phyloP scores from a whole-genome alignment of 1,139 yeast genomes.

The Geotrichum bryndzae region DNA sequence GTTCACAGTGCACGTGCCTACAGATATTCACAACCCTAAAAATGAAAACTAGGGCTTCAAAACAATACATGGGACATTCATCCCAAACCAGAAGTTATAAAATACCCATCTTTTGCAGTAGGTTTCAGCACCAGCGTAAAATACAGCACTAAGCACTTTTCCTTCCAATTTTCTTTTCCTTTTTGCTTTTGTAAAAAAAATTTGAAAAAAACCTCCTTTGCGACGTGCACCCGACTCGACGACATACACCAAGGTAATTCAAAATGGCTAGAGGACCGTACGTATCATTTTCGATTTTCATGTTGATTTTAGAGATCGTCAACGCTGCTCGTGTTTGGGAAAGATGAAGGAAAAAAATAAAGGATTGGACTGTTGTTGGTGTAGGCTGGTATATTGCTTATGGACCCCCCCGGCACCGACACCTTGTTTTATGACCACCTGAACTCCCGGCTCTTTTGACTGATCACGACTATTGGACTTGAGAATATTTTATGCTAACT shows the following conservation, averaged over 20 bases:
- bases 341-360: neutral
- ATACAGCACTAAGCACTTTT: neutral
- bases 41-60: neutral
- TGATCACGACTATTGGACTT: neutral
- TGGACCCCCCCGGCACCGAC: neutral
- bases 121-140: neutral
- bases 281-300: slow-evolving; percentile 35
- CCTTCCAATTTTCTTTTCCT: slow-evolving; percentile 5
- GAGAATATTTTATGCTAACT: neutral
- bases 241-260: slow-evolving; percentile 19
- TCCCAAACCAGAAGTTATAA: neutral
- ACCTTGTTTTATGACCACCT: neutral
- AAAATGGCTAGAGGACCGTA: slow-evolving; percentile 97
- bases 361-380: neutral
- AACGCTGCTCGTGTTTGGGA: neutral
- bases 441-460: neutral
- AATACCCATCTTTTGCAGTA: neutral
- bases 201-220: slow-evolving; percentile 14
- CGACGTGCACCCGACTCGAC: slow-evolving; percentile 17
- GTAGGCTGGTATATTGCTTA: neutral
- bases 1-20: neutral
- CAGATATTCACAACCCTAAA: neutral
- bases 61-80: neutral
- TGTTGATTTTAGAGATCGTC: neutral
- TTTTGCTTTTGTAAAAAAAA: slow-evolving; percentile 8